A percentile compares a stretch with the other conserved stretches of the same genome.
phyloP scores from a whole-genome alignment of 768 basidiomycete species.

The Tylopilus intermedius region DNA sequence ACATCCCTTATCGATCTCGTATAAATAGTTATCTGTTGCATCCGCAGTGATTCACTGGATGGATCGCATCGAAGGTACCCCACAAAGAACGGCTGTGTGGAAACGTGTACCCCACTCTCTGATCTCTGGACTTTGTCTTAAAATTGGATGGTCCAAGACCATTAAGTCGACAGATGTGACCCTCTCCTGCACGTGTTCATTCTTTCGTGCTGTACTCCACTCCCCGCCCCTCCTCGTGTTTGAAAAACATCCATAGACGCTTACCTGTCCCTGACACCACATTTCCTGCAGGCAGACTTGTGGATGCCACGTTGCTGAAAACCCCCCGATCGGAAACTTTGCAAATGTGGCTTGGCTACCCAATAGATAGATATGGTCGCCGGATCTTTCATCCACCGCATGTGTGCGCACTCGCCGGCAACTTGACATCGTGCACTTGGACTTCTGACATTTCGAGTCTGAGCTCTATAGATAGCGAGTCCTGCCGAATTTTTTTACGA shows the following conservation, averaged over 20 bases:
- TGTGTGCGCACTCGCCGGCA: constrained; percentile 12
- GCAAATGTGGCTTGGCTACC: background rate
- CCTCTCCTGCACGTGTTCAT: constrained; percentile 19
- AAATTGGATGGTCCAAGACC: background rate
- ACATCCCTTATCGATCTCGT: constrained; percentile 1
- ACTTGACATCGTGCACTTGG: constrained; percentile 12
- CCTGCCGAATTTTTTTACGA: too few species aligned
- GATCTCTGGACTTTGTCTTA: background rate
- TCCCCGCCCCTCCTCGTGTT: constrained; percentile 17
- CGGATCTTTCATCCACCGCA: constrained; percentile 22
- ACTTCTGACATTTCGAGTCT: constrained; percentile 4
- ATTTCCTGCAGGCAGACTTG: constrained; percentile 25
- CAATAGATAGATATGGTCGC: constrained; percentile 10
- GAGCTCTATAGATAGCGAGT: background rate
- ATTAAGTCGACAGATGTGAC: background rate
- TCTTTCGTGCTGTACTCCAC: constrained; percentile 7
- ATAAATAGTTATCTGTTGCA: background rate
- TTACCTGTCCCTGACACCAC: constrained; percentile 16
- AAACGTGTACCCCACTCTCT: background rate
- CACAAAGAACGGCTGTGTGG: background rate
- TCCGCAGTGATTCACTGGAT: background rate
- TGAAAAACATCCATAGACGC: background rate
- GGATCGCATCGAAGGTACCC: background rate
- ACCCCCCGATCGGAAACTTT: constrained; percentile 2
- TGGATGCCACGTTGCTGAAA: constrained; percentile 14